Percentiles rank a stretch among this genome's conserved stretches.
Conservation (phyloP, 176 grass and related monocot species). For the Typha latifolia region DNA sequence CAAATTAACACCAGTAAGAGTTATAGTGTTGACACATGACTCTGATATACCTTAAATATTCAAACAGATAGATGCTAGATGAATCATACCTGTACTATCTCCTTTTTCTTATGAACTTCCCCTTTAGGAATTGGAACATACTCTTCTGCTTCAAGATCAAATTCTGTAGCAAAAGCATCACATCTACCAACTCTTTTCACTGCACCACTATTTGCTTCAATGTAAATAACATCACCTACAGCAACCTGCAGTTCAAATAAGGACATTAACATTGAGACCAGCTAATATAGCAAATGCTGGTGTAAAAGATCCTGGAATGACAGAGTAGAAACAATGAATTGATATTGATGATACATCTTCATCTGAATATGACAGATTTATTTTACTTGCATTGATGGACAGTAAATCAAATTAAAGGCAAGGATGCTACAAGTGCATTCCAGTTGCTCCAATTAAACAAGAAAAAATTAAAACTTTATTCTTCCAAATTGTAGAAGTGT, state of each 20-base stretch:
- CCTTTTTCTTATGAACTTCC: slow-evolving; percentile 96
- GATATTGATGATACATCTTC: no score
- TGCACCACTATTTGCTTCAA: slow-evolving; percentile 92
- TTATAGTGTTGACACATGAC: neutral
- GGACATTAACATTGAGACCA: slow-evolving; percentile 18
- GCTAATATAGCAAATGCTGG: neutral
- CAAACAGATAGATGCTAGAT: neutral
- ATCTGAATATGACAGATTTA: neutral
- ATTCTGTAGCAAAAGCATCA: slow-evolving; percentile 98
- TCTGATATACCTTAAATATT: neutral
- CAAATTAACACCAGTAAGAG: neutral
- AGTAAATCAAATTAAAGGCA: no score
- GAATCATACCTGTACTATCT: slow-evolving; percentile 80
- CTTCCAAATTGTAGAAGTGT: no score
- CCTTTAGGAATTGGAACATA: slow-evolving; percentile 99
- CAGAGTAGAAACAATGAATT: slow-evolving; percentile 3
- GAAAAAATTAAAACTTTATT: no score
- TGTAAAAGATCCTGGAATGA: slow-evolving; percentile 11
- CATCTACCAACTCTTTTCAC: slow-evolving; percentile 99
- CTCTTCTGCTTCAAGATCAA: slow-evolving; percentile 95
- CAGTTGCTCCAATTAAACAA: no score
- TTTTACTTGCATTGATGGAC: neutral
- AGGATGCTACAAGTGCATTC: no score
- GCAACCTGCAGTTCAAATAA: slow-evolving; percentile 43
- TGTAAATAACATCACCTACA: slow-evolving; percentile 96